Base-by-base conservation (phyloP, 2,329 filamentous ascomycete genomes). In the Exophiala calicioides region DNA sequence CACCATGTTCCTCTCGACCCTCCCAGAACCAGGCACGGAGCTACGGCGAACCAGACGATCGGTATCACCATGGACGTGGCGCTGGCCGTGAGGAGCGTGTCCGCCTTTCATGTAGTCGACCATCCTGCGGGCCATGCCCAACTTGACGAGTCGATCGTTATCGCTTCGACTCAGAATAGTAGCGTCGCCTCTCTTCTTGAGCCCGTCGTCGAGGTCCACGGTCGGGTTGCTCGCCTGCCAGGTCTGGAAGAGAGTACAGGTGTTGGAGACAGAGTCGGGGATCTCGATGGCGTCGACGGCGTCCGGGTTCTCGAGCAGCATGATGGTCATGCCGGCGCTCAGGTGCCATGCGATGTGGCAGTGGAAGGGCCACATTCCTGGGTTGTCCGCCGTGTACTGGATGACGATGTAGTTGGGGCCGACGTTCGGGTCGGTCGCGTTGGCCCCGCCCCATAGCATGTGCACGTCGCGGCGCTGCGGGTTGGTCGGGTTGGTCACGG, bases 351-450 rank as follows among this genome's bases (percentile, higher is more conserved):
- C 66, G 45, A 71, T 69, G 57, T 71, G 68, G 44, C 68, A 71
- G 48, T 72, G 68, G 57, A 69, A 58, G 10, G 70, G 55, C 69
- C 70, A 73, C 1, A 68, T 62, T 4, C 70, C 70, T 1, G 69
- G 68, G 48, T 73, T 73, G 46, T 72, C 65, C 19, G 63, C 66
- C 45, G 62, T 55, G 52, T 70, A 71, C 13, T 69, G 69, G 13
- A 73, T 37, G 7, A 68, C 64, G 31, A 73, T 49, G 58, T 65
- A 70, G 35, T 54, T 60, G 3, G 58, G 57, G 24, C 44, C 26
- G 26, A 32, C 23, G 35, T 54, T 60, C 3, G 58, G 57, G 24
- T 46, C 26, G 26, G 35, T 21, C 2, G 35, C 24, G 15, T 43
- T 37, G 12, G 51, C 43, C 1, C 62, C 62, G 15, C 71, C 55